These are phyloP conservation scores for Agapanthus africanus DNA, from an alignment of 106 monocot genomes.

Conservation along the genomic window DNA sequence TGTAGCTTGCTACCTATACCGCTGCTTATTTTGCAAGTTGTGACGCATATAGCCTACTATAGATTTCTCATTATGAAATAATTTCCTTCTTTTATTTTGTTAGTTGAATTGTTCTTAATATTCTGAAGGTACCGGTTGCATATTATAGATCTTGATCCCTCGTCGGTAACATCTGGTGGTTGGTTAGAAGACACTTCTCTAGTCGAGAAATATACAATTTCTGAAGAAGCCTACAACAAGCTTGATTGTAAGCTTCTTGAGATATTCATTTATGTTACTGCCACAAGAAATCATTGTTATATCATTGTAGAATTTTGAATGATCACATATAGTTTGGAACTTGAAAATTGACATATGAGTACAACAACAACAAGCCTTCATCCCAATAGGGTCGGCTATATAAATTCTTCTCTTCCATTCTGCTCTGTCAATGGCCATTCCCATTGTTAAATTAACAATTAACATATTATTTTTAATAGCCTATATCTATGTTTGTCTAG, in stretches of 20 bases:
- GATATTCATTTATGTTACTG: not conserved
- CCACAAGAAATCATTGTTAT: not conserved
- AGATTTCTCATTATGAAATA: not conserved
- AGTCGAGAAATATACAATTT: slow-evolving; percentile 84
- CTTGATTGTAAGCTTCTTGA: slow-evolving; percentile 52
- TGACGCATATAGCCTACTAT: not conserved
- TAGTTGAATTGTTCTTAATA: slow-evolving; percentile 17
- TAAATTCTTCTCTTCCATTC: too few relatives aligned
- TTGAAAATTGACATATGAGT: too few relatives aligned
- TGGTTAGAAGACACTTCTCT: slow-evolving; percentile 98
- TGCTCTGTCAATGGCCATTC: too few relatives aligned
- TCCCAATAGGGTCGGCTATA: too few relatives aligned
- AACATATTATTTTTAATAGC: too few relatives aligned
- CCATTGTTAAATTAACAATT: too few relatives aligned
- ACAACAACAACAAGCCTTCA: too few relatives aligned
- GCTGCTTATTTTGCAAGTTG: not conserved
- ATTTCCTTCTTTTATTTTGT: not conserved
- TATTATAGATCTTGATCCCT: slow-evolving; percentile 85
- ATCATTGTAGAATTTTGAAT: not conserved
- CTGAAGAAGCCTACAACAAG: slow-evolving; percentile 85
- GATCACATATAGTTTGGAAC: not conserved
- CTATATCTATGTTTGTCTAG: too few relatives aligned
- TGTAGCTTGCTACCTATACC: not conserved
- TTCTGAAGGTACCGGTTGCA: slow-evolving; percentile 63
- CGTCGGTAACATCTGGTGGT: slow-evolving; percentile 73